phyloP scores from a whole-genome alignment of 768 basidiomycete species.

The Trametes maxima region DNA sequence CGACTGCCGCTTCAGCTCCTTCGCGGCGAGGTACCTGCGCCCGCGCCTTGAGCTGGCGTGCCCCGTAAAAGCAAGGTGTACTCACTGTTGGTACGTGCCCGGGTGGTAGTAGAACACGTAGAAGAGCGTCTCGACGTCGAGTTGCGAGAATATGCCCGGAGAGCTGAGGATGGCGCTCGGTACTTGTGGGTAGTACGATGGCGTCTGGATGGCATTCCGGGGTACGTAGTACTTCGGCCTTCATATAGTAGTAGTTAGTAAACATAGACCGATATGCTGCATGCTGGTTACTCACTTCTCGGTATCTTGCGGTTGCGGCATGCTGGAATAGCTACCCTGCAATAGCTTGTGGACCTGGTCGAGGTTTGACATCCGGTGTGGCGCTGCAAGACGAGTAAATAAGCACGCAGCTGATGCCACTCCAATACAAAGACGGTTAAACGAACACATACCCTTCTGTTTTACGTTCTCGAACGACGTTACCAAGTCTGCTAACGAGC shows the following conservation, averaged over 20 bases:
- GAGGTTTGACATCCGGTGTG: constrained; percentile 84
- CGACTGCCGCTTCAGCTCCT: constrained; percentile 94
- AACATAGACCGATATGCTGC: neutral
- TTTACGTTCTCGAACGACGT: constrained; percentile 95
- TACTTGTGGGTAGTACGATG: constrained; percentile 91
- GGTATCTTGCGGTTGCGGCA: constrained; percentile 92
- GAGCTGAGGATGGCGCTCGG: constrained; percentile 81
- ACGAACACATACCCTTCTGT: constrained; percentile 74
- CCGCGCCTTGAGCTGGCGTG: neutral
- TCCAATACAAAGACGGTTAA: neutral
- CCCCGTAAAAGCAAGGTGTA: constrained; percentile 14
- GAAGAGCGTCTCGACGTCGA: constrained; percentile 97
- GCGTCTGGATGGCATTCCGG: constrained; percentile 88
- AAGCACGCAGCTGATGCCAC: constrained; percentile 8
- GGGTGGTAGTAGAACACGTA: constrained; percentile 99
- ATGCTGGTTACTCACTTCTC: constrained; percentile 70
- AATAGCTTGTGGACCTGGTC: constrained; percentile 92
- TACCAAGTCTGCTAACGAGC: constrained; percentile 88
- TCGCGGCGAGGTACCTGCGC: constrained; percentile 87
- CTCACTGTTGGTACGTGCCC: constrained; percentile 97
- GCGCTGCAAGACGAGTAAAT: constrained; percentile 43
- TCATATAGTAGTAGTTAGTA: neutral
- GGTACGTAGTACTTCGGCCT: constrained; percentile 98
- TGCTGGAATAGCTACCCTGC: constrained; percentile 85
- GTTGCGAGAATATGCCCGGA: constrained; percentile 81